A percentile compares a stretch with the other conserved stretches of the same genome.
These are phyloP conservation scores for Nitzschia inconspicua DNA, from an alignment of 108 stramenopile genomes.

Conservation along the genomic window DNA sequence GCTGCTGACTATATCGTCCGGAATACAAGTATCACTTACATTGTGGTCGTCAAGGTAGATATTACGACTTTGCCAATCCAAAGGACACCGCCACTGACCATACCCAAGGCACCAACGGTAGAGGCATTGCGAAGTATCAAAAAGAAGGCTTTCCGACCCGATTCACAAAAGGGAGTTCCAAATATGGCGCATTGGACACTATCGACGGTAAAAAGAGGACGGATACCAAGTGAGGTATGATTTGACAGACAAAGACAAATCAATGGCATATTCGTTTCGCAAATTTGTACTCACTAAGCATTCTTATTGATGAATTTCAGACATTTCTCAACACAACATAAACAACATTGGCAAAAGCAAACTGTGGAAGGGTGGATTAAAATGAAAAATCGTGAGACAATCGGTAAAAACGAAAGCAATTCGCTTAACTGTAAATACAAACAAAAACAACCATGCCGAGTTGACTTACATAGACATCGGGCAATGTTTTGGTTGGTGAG, in stretches of 20 bases:
- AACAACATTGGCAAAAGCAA: constrained; percentile 88
- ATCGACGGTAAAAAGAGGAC: too few species aligned
- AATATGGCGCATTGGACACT: constrained; percentile 90
- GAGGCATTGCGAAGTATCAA: constrained; percentile 79
- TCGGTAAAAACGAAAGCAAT: too few species aligned
- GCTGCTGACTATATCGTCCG: too few species aligned
- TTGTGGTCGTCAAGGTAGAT: constrained; percentile 52
- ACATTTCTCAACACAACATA: constrained; percentile 80
- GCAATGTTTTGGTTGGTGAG: constrained; percentile 63
- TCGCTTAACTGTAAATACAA: too few species aligned
- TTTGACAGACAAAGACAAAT: too few species aligned
- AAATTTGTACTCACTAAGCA: too few species aligned
- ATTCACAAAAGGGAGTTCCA: constrained; percentile 79
- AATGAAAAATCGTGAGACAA: too few species aligned
- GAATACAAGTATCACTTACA: too few species aligned
- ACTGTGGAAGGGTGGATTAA: too few species aligned
- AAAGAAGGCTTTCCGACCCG: constrained; percentile 72
- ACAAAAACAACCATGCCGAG: too few species aligned
- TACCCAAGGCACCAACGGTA: constrained; percentile 58
- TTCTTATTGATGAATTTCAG: constrained; percentile 90
- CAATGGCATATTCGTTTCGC: too few species aligned
- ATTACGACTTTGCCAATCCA: constrained; percentile 86
- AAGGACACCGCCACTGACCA: constrained; percentile 71
- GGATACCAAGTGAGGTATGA: too few species aligned
- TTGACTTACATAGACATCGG: constrained; percentile 48